Percentiles rank a stretch among this genome's conserved stretches.
Evolutionary conservation across 164 flowering plant species (phyloP).

Genomic region (Sextonia rubra): DNA sequence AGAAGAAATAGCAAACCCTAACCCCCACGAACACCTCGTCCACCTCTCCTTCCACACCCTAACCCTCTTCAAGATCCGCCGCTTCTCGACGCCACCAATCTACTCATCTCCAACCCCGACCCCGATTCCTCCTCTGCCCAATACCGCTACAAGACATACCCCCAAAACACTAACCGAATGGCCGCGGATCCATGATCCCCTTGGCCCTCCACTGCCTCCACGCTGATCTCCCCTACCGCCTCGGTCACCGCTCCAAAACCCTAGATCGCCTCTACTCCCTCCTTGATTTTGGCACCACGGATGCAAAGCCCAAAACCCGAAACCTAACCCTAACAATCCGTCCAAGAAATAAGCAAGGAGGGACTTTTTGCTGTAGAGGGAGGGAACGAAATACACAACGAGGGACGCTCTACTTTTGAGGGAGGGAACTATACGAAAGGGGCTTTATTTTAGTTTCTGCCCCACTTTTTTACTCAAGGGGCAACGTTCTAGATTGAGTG

Average conservation of each 20-base stretch:
- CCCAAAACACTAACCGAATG: slow-evolving; percentile 48
- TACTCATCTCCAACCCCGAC: slow-evolving; percentile 37
- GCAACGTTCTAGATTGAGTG: no score
- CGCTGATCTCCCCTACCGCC: slow-evolving; percentile 49
- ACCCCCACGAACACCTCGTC: slow-evolving; percentile 77
- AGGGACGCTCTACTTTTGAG: no score
- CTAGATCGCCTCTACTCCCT: slow-evolving; percentile 66
- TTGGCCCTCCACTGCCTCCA: slow-evolving; percentile 79
- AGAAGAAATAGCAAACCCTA: no score
- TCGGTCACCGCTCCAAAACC: slow-evolving; percentile 47
- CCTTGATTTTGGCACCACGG: slow-evolving; percentile 46
- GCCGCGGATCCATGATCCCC: slow-evolving; percentile 71
- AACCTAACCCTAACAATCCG: slow-evolving; percentile 4
- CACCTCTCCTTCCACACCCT: slow-evolving; percentile 60
- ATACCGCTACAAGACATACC: slow-evolving; percentile 58
- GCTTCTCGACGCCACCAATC: slow-evolving; percentile 47
- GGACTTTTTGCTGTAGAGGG: no score
- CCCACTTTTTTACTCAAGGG: no score
- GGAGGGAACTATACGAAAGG: no score
- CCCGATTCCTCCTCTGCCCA: slow-evolving; percentile 32
- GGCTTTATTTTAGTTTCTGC: no score
- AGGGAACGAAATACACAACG: no score
- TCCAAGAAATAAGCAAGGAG: no score
- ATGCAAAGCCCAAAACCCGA: slow-evolving; percentile 2
- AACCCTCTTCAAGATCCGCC: slow-evolving; percentile 72